Percentiles rank a stretch among this genome's conserved stretches.
Evolutionary conservation across 805 yeast genomes (phyloP).

Genomic region (Ogataea paraovalis): DNA sequence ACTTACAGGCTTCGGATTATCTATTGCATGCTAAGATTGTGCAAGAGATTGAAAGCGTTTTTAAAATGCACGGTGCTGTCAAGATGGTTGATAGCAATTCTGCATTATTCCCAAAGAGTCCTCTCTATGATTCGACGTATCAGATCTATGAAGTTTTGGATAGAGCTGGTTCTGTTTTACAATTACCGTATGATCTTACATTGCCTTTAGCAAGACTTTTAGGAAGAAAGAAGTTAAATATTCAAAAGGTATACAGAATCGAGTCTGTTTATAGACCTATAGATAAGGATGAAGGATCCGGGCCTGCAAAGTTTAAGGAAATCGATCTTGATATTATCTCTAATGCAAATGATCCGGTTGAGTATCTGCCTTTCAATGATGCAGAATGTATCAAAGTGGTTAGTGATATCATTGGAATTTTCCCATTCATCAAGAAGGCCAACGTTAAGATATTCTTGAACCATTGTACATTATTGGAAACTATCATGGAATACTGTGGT

Average conservation of each 20-base stretch:
- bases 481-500: conserved; percentile 77
- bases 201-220: conserved; percentile 84
- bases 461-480: conserved; percentile 75
- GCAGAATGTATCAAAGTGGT: conserved; percentile 85
- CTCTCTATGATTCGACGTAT: conserved; percentile 59
- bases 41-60: conserved; percentile 56
- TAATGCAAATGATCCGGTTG: conserved; percentile 26
- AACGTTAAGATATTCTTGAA: conserved; percentile 63
- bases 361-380: conserved; percentile 54
- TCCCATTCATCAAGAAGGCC: conserved; percentile 62
- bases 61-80: conserved; percentile 81
- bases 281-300: conserved; percentile 54
- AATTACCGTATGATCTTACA: conserved; percentile 84
- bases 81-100: conserved; percentile 59
- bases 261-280: conserved; percentile 80
- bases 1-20: conserved; percentile 39
- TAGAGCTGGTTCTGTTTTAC: conserved; percentile 80
- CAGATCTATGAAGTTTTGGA: conserved; percentile 79
- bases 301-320: conserved; percentile 75
- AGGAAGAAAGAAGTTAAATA: conserved; percentile 55
- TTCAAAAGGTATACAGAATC: conserved; percentile 63
- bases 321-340: conserved; percentile 82
- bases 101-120: conserved; percentile 74
- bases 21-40: conserved; percentile 58
- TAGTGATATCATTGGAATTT: conserved; percentile 62